Conservation (phyloP, 805 yeast genomes). For the Maudiozyma barnettii region DNA sequence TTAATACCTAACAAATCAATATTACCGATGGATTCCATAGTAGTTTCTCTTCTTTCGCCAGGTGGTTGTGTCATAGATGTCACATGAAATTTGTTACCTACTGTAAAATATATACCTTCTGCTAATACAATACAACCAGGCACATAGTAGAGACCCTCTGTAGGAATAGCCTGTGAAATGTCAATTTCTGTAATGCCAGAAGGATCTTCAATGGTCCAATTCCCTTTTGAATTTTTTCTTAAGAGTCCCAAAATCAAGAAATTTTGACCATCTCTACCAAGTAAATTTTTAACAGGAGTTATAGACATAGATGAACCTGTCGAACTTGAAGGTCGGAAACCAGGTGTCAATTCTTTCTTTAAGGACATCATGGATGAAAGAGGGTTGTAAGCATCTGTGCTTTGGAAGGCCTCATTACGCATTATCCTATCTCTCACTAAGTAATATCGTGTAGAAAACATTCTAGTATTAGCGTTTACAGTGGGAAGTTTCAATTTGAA, state of each 20-base stretch:
- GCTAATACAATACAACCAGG: constrained; percentile 73
- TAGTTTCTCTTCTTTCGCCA: constrained; percentile 59
- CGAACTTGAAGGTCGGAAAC: constrained; percentile 6
- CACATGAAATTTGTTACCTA: constrained; percentile 60
- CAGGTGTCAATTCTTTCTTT: constrained; percentile 13
- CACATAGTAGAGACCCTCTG: constrained; percentile 53
- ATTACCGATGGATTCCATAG: constrained; percentile 67
- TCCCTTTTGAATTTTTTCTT: constrained; percentile 51
- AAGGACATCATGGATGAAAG: constrained; percentile 25
- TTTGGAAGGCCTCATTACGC: constrained; percentile 67
- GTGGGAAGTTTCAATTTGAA: constrained; percentile 18
- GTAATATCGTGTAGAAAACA: constrained; percentile 48
- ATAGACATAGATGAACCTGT: constrained; percentile 30
- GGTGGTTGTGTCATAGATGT: constrained; percentile 80
- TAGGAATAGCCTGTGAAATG: constrained; percentile 49
- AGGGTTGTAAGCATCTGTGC: constrained; percentile 27
- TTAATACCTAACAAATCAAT: constrained; percentile 56
- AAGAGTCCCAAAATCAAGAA: constrained; percentile 76
- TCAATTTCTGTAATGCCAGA: constrained; percentile 67
- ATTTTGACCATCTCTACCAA: constrained; percentile 73
- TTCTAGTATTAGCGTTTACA: constrained; percentile 28
- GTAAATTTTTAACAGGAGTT: constrained; percentile 69
- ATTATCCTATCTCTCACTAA: constrained; percentile 60
- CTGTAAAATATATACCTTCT: constrained; percentile 75
- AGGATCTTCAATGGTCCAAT: constrained; percentile 72